Evolutionary conservation across 106 monocot genomes (phyloP), one percentile per base, ranked within the genome.

Genomic region (Dioscorea dumetorum): DNA sequence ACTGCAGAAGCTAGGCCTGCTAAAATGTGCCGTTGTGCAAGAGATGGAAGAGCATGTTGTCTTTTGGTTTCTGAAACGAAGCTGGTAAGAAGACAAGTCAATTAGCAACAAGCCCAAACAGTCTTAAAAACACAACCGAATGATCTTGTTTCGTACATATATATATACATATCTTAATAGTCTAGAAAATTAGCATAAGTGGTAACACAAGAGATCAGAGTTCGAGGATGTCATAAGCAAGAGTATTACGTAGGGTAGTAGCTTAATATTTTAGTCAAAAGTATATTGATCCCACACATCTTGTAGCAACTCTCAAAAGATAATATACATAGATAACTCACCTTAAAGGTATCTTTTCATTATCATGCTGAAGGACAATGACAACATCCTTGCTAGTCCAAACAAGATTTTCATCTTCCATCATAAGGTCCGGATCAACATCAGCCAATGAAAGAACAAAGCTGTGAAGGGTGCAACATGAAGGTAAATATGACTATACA

Each of bases 331-430:
- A 41, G 2, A 6, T 3, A 41, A 10, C 15, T 73, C 57, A 88
- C 97, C 97, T 99, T 23, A 99, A 61, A 63, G 97, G 87, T 76
- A 99, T 85, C 80, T 99, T 87, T 53, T 99, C 82, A 72, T 81
- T 93, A 14, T 80, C 78, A 84, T 99, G 97, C 67, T 99, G 92
- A 78, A 99, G 92, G 19, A 92, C 84, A 58, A 92, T 93, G 51
- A 99, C 92, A 53, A 93, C 97, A 79, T 99, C 97, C 67, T 92
- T 92, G 69, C 90, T 89, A 34, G 92, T 87, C 97, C 97, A 99
- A 58, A 92, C 92, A 78, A 99, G 97, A 70, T 78, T 92, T 77
- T 99, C 97, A 69, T 93, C 97, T 72, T 99, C 97, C 97, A 99
- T 99, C 22, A 99, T 71, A 76, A 99, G 97, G 48, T 87, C 74